Evolutionary conservation across 2,329 filamentous ascomycete species (phyloP).

Genomic region (Ceratocystis ficicola): DNA sequence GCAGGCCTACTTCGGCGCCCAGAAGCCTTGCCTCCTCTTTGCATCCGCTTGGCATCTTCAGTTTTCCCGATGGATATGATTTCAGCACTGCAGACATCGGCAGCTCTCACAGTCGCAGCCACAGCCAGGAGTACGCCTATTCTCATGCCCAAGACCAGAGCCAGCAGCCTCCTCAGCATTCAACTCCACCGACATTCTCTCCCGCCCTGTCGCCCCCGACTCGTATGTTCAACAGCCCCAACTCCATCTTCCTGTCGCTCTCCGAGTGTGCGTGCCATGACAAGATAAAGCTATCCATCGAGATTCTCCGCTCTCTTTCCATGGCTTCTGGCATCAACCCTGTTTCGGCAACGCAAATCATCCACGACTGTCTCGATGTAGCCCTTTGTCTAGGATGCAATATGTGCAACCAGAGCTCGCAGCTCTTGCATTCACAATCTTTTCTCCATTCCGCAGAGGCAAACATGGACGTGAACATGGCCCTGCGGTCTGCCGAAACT

Average conservation of each 20-base stretch:
- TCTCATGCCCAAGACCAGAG: neutral
- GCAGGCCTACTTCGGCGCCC: neutral
- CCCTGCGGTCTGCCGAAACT: neutral
- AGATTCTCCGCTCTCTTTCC: conserved; percentile 32
- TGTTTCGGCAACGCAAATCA: neutral
- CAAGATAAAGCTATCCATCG: conserved; percentile 39
- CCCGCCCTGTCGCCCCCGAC: neutral
- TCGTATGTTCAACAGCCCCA: neutral
- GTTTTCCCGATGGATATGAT: too few relatives aligned
- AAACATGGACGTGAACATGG: neutral
- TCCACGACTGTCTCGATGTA: neutral
- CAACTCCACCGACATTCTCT: neutral
- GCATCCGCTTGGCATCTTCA: too few relatives aligned
- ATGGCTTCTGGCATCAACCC: neutral
- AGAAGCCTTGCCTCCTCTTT: neutral
- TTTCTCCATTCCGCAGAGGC: neutral
- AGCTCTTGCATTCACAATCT: neutral
- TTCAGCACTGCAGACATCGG: too few relatives aligned
- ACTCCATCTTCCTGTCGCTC: neutral
- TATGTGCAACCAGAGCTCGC: neutral
- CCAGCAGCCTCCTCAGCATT: neutral
- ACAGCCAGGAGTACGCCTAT: neutral
- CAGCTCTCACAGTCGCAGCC: neutral
- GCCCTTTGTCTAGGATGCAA: neutral
- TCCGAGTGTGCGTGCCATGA: conserved; percentile 38